Evolutionary conservation across 2,329 filamentous ascomycete species (phyloP).

Genomic region (Pyricularia pennisetigena): DNA sequence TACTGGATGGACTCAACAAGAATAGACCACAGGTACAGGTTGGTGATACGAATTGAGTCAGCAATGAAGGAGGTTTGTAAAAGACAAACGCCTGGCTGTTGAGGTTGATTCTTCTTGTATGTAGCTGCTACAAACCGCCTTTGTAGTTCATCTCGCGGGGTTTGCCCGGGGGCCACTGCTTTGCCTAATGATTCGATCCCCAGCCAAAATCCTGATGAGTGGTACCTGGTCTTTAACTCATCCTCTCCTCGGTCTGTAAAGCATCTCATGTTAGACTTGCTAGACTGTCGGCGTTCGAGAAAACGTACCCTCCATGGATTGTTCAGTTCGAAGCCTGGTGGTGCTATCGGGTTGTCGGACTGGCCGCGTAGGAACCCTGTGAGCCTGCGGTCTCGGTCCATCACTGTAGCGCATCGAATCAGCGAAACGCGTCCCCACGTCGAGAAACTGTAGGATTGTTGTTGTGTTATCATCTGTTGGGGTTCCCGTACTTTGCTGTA

Average conservation of each 20-base stretch:
- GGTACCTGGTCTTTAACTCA: neutral
- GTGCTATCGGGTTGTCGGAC: conserved; percentile 42
- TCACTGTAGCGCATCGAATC: conserved; percentile 34
- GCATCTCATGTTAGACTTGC: neutral
- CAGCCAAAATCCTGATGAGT: neutral
- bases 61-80: neutral
- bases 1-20: conserved; percentile 88
- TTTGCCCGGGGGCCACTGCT: neutral
- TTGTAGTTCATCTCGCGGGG: neutral
- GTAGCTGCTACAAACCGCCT: neutral
- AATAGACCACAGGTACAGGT: conserved; percentile 50
- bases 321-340: conserved; percentile 50
- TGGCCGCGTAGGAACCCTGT: conserved; percentile 51
- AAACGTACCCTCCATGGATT: conserved; percentile 52
- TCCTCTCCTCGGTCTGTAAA: conserved; percentile 5
- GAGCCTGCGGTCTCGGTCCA: conserved; percentile 53
- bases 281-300: neutral
- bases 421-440: neutral
- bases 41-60: neutral
- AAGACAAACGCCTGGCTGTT: neutral
- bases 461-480: neutral
- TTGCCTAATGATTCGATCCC: neutral
- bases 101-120: neutral
- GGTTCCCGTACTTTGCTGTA: conserved; percentile 42
- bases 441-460: neutral